Conservation (phyloP, 108 stramenopile genomes). For the Aurantiochytrium sp. region DNA sequence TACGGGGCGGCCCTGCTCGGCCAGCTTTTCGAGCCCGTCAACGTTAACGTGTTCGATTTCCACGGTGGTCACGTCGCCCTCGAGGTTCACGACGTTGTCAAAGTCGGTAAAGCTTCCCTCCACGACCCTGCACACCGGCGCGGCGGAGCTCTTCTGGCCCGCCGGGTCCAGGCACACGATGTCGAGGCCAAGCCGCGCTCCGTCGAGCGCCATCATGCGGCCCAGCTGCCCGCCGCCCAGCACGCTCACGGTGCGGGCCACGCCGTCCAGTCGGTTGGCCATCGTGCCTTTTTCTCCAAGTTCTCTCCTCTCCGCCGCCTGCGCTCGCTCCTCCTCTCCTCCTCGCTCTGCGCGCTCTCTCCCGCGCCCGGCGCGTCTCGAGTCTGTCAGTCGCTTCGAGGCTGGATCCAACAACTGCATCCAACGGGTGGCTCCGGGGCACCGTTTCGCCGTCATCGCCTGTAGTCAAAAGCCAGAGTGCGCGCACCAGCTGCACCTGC, state of each 20-base stretch:
- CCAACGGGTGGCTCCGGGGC: no score
- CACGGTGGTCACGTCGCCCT: slow-evolving; percentile 81
- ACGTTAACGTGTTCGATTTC: slow-evolving; percentile 98
- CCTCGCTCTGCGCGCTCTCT: no score
- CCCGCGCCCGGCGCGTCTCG: no score
- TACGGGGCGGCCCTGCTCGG: slow-evolving; percentile 70
- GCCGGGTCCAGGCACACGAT: slow-evolving; percentile 75
- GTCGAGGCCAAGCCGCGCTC: slow-evolving; percentile 75
- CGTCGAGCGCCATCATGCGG: slow-evolving; percentile 97
- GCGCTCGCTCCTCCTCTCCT: no score
- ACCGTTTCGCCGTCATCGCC: no score
- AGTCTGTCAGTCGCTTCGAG: no score
- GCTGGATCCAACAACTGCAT: no score
- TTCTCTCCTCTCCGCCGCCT: no score
- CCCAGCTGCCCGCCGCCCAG: slow-evolving; percentile 98
- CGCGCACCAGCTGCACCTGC: no score
- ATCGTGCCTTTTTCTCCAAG: not conserved
- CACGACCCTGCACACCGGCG: slow-evolving; percentile 49
- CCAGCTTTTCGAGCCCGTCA: slow-evolving; percentile 65
- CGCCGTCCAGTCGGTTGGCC: slow-evolving; percentile 13
- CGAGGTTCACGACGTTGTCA: slow-evolving; percentile 58
- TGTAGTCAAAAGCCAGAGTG: no score
- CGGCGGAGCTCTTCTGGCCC: slow-evolving; percentile 62
- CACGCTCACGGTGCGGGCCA: slow-evolving; percentile 63
- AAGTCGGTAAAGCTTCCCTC: slow-evolving; percentile 74